Evolutionary conservation across 2,329 filamentous ascomycete species (phyloP), one percentile per base, ranked within the genome.

Genomic region (Nigrospora sphaerica): DNA sequence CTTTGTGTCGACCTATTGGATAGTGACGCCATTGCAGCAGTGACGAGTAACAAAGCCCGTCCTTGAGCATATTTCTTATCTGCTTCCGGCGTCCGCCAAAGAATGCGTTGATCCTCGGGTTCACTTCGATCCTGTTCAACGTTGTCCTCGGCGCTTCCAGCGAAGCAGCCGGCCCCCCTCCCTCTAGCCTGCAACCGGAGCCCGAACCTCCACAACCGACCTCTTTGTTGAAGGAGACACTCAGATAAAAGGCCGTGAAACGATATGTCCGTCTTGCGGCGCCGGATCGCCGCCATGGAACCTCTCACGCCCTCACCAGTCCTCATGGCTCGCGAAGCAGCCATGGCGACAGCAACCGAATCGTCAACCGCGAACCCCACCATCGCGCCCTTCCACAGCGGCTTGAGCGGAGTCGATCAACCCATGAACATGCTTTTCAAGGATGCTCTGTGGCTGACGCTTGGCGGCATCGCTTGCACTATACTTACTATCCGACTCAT

Each of bases 341-440:
- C 58, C 28, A 46, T 42, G 40, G 45, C 51, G 32, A 49, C 55
- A 44, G 50, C 54, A 31, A 48, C 52, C 39, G 46, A 50, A 42
- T 42, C 46, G 36, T 42, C 71, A 18, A 17, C 39, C 33, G 32
- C 48, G 2, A 68, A 64, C 37, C 67, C 71, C 17, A 78, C 75
- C 17, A 76, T 83, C 48, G 70, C 74, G 13, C 74, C 76, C 16
- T 85, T 73, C 60, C 70, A 74, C 54, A 74, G 72, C 32, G 70
- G 69, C 40, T 71, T 85, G 50, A 76, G 74, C 55, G 81, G 81
- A 46, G 80, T 85, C 52, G 76, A 81, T 55, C 79, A 83, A 58
- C 54, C 65, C 2, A 66, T 74, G 53, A 83, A 85, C 59, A 61
- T 78, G 53, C 54, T 78, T 12, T 79, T 82, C 57, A 75, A 70